Evolutionary conservation across 1,139 yeast species (phyloP).

Genomic region (Candida dubliniensis): DNA sequence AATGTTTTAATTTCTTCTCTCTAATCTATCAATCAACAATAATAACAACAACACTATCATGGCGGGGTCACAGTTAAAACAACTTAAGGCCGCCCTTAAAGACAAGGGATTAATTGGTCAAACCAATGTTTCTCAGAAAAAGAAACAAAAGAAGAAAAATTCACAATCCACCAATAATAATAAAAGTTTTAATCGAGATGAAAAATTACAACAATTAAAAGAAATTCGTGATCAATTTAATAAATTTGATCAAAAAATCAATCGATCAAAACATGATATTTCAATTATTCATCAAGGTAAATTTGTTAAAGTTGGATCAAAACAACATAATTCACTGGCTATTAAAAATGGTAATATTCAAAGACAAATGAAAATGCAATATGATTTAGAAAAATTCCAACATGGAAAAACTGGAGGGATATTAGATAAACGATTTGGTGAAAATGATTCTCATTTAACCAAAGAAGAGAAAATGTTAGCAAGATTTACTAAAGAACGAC

Average conservation of each 20-base stretch:
- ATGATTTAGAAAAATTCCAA: constrained; percentile 58
- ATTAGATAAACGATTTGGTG: constrained; percentile 90
- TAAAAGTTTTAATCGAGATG: constrained; percentile 68
- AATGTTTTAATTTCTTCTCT: not conserved
- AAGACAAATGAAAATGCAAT: constrained; percentile 66
- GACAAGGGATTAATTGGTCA: constrained; percentile 82
- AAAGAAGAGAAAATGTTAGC: constrained; percentile 94
- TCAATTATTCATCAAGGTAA: constrained; percentile 54
- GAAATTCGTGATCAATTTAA: constrained; percentile 80
- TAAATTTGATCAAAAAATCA: constrained; percentile 80
- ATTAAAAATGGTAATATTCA: constrained; percentile 73
- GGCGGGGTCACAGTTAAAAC: constrained; percentile 91
- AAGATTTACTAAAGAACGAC: constrained; percentile 88
- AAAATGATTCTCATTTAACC: constrained; percentile 65
- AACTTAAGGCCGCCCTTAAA: constrained; percentile 73
- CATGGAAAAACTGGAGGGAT: constrained; percentile 78
- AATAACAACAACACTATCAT: constrained; percentile 29
- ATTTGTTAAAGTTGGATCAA: constrained; percentile 58
- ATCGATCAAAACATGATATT: constrained; percentile 67
- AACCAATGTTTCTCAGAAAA: constrained; percentile 53
- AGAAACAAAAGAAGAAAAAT: constrained; percentile 43
- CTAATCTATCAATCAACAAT: not conserved
- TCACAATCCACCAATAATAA: constrained; percentile 19
- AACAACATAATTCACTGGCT: constrained; percentile 39
- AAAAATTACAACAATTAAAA: constrained; percentile 53